Conservation (phyloP, 2,329 filamentous ascomycete genomes). For the Colletotrichum phormii region DNA sequence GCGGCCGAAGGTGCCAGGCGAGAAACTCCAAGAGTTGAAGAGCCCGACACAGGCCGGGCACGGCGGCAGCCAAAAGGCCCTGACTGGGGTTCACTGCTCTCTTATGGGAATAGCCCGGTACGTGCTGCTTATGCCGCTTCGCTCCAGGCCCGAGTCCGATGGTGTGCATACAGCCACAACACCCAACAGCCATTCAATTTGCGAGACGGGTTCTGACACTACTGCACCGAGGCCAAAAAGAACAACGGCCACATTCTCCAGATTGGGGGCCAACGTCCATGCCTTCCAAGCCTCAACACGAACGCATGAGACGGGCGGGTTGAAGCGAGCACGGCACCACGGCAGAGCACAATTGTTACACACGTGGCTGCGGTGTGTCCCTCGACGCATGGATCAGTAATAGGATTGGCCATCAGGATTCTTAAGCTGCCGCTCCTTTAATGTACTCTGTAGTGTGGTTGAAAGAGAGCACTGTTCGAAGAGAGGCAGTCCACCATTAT, state of each 20-base stretch:
- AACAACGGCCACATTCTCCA: conserved; percentile 33
- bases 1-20: conserved; percentile 2
- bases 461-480: conserved; percentile 16
- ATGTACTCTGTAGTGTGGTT: not conserved
- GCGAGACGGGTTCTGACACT: conserved; percentile 4
- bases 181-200: conserved; percentile 20
- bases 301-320: conserved; percentile 16
- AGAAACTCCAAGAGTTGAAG: not conserved
- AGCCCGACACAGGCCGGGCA: conserved; percentile 15
- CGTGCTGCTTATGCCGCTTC: conserved; percentile 24
- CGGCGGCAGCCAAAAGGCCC: conserved; percentile 10
- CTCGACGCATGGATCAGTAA: conserved; percentile 12
- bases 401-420: not conserved
- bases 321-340: conserved; percentile 8
- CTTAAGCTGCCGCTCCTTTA: conserved; percentile 1
- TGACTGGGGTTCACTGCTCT: not conserved
- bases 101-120: conserved; percentile 18
- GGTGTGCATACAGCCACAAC: conserved; percentile 27
- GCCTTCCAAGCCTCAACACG: conserved; percentile 1
- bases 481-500: conserved; percentile 12
- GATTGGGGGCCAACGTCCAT: conserved; percentile 28
- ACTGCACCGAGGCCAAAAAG: conserved; percentile 33
- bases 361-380: conserved; percentile 20
- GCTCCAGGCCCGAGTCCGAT: conserved; percentile 19
- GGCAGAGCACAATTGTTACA: not conserved